These are phyloP conservation scores for Sporothrix inflata DNA, from an alignment of 2,329 filamentous ascomycete species.

Conservation along the genomic window DNA sequence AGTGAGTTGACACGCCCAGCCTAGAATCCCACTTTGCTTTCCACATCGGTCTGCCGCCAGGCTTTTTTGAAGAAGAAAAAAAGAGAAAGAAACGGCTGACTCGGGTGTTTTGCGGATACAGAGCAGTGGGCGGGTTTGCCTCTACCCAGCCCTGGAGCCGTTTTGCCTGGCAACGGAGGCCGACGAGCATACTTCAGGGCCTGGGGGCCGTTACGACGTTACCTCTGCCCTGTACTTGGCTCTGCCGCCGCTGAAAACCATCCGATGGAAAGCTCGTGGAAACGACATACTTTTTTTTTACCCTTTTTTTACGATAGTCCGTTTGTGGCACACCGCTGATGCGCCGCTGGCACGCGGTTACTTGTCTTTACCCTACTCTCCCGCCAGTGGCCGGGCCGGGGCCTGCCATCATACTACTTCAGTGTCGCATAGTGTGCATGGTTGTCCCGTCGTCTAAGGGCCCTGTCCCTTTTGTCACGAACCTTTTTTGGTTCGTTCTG, in stretches of 20 bases:
- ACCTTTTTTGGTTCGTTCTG: not conserved
- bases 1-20: not conserved
- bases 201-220: not conserved
- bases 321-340: not conserved
- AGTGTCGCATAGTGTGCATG: not conserved
- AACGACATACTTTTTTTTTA: not conserved
- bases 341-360: not conserved
- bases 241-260: not conserved
- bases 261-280: not conserved
- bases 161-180: not conserved
- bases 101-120: not conserved
- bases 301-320: not conserved
- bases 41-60: not conserved
- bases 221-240: not conserved
- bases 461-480: not conserved
- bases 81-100: not conserved
- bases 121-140: not conserved
- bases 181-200: not conserved
- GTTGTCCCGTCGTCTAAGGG: not conserved
- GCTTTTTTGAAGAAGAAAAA: not conserved
- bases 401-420: constrained; percentile 14
- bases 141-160: not conserved
- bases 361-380: not conserved
- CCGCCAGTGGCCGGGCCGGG: not conserved
- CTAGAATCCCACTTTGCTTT: not conserved